Base-by-base conservation (phyloP, 176 grass and related monocot genomes). In the Pharus latifolius region DNA sequence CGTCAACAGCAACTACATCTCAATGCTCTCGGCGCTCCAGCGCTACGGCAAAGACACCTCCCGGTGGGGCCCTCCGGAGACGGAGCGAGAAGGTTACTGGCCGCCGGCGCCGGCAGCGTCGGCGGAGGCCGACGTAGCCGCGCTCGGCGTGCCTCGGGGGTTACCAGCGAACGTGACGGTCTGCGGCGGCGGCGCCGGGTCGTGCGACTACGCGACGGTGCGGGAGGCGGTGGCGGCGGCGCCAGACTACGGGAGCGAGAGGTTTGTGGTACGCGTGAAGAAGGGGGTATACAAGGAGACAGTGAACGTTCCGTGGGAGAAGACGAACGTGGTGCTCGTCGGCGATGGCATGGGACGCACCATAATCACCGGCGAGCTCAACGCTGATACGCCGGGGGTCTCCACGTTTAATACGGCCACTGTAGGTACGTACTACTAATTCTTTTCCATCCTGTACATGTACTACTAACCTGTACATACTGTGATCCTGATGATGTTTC, bases 1-100 rank as follows among this genome's bases (percentile, higher is more conserved):
- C 78, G 5, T 91, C 60, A 86, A 62, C 42, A 84, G 90, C 76
- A 85, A 85, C 77, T 87, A 88, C 67, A 78, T 83, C 64, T 84
- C 89, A 42, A 98, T 98, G 87, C 56, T 98, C 51, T 78, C 87
- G 50, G 84, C 95, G 20, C 69, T 85, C 38, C 81, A 79, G 44
- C 84, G 90, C 15, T 98, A 83, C 84, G 95, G 86, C 35, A 33
- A 80, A n/a, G 78, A 91, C 23, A 84, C 60, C 0, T 83, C 87
- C 22, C 81, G 6, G 20, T 98, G 87, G 95, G 63, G 74, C 12
- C 84, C 75, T 31, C 95, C 95, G 47, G 81, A 91, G 81, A 98
- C 95, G 3, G 90, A 98, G 81, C 83, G 95, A 35, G 72, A 88
- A 69, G 95, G 90, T 12, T 98, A 98, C 81, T 98, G 90, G 95